Evolutionary conservation across 305 asterid species (phyloP), one percentile per base, ranked within the genome.

Genomic region (Ilex paraguariensis): DNA sequence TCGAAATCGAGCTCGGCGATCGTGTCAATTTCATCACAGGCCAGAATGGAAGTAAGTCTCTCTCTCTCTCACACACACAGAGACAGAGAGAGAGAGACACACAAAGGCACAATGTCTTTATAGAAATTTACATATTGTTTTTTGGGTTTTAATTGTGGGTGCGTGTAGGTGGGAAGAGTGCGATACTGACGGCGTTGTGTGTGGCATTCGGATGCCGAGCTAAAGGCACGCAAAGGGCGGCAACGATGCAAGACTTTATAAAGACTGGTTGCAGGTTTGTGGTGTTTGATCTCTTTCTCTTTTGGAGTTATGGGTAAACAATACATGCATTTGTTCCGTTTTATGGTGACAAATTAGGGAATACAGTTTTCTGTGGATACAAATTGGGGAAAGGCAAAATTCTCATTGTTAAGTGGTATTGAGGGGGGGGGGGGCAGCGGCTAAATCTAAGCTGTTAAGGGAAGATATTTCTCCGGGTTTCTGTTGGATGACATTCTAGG

Each of bases 201-300:
- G 85, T 92, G 65, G 98, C 94, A 13, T 92, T 92, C 54, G 98
- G 98, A 57, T 76, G 95, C 76, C 91, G 97, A 32, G 98, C 98
- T 59, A 95, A 87, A 59, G 88, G 87, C 59, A 92, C 97, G 2
- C 95, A 92, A 67, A 73, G 98, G 73, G 98, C 96, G 39, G 85
- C 78, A 64, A 57, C 91, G 9, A 63, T 84, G 71, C 90, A 87
- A 85, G 97, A 87, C 73, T 92, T 92, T 61, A 87, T 92, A 56
- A 92, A 92, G 80, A 81, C 84, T 0, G 96, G 98, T 56, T 85
- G 95, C 93, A 87, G 98, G 98, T 91, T 71, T 51, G 57, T 32
- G 60, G 39, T 54, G 58, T 71, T 14, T 77, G 65, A 48, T 31
- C 59, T 42, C 9, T 50, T 46, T 11, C 45, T 28, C 51, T 44